Base-by-base conservation (phyloP, 2,329 filamentous ascomycete species). In the Falciphora oryzae region DNA sequence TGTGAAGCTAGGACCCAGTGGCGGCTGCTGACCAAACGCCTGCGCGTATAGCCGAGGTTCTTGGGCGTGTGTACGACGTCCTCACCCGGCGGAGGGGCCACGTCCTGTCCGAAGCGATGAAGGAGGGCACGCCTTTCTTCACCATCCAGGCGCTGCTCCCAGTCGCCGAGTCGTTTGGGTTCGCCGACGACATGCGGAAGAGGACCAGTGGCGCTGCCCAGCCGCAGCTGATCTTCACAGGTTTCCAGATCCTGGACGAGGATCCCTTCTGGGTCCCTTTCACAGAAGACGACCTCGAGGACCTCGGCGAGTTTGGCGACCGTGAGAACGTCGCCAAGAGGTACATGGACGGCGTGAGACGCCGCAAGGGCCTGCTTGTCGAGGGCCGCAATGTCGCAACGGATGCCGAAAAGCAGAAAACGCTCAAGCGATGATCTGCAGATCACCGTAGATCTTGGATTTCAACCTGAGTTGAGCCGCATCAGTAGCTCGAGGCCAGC, bases 221-320 rank as follows among this genome's bases (percentile, higher is more conserved):
- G 71, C 95, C 95, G 62, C 95, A 98, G 81, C 83, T 99, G 53
- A 89, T 96, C 67, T 99, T 98, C 74, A 86, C 91, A 10, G 95
- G 95, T 0, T 99, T 93, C 73, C 92, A 97, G 76, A 85, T 96
- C 70, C 81, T 98, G 2, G 93, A 98, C 74, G 90, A 97, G 77
- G 95, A 99, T 79, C 95, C 95, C 0, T 96, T 96, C 80, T 99
- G 95, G 95, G 93, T 96, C 60, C 95, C 95, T 1, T 93, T 92
- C 69, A 98, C 94, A 0, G 95, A 98, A 74, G 95, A 98, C 75
- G 92, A 99, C 73, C 78, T 99, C 63, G 95, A 99, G 81, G 95
- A 99, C 80, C 79, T 99, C 66, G 95, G 95, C 31, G 94, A 98
- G 81, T 80, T 94, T 74, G 95, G 92, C 4, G 95, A 99, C 78